These are phyloP conservation scores for Fusarium clavum DNA, from an alignment of 2,329 filamentous ascomycete genomes.

Conservation along the genomic window DNA sequence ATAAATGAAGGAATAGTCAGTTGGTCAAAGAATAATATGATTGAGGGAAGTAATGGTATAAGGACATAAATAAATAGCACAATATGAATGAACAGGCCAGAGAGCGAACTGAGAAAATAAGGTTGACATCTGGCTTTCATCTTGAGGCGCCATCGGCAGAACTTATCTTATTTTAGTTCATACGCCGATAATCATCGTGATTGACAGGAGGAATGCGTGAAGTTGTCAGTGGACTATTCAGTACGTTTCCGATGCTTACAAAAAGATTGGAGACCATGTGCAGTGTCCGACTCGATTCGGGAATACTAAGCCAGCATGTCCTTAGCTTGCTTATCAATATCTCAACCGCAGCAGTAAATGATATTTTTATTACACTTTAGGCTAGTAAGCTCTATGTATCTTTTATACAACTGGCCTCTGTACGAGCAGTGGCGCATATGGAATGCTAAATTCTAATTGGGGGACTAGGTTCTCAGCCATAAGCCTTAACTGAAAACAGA, in stretches of 20 bases:
- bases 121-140: neutral
- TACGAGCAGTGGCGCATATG: neutral
- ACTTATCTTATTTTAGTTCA: neutral
- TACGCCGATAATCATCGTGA: neutral
- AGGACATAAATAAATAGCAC: neutral
- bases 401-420: too few species aligned
- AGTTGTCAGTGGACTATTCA: neutral
- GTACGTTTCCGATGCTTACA: neutral
- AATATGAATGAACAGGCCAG: neutral
- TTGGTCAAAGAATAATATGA: too few species aligned
- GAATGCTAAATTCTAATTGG: neutral
- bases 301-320: neutral
- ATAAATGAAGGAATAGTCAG: too few species aligned
- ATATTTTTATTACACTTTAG: neutral
- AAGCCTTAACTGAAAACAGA: neutral
- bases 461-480: neutral
- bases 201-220: neutral
- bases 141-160: neutral
- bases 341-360: neutral
- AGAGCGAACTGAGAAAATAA: neutral
- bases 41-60: neutral
- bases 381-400: neutral
- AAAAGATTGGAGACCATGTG: neutral
- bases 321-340: neutral
- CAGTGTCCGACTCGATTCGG: neutral